These are phyloP conservation scores for Globisporangium abappressorium DNA, from an alignment of 352 stramenopile genomes.

Conservation along the genomic window DNA sequence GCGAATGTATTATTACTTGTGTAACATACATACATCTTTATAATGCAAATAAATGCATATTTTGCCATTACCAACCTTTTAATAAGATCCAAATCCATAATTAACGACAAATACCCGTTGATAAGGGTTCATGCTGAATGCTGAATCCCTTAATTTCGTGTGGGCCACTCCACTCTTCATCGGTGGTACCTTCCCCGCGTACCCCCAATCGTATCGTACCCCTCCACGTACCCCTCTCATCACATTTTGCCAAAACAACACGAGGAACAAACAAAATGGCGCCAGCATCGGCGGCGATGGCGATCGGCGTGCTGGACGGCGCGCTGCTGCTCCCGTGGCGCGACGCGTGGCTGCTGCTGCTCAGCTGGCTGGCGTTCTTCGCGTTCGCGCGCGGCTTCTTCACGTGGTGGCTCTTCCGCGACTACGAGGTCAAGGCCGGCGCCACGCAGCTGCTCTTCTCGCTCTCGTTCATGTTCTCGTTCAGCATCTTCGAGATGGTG, in stretches of 20 bases:
- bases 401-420: slow-evolving; percentile 79
- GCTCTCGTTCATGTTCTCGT: slow-evolving; percentile 67
- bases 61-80: too few relatives aligned
- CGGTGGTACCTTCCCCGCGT: background rate
- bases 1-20: background rate
- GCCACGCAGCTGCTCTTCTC: slow-evolving; percentile 70
- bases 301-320: slow-evolving; percentile 13
- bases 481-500: slow-evolving; percentile 81
- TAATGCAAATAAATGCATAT: too few relatives aligned
- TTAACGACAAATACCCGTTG: too few relatives aligned
- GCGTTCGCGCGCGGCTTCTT: slow-evolving; percentile 79
- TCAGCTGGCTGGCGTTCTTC: slow-evolving; percentile 59
- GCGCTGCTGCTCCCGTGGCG: slow-evolving; percentile 24
- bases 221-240: background rate
- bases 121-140: too few relatives aligned
- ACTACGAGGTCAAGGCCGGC: slow-evolving; percentile 70
- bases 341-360: slow-evolving; percentile 29
- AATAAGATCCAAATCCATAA: too few relatives aligned
- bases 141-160: background rate
- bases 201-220: background rate
- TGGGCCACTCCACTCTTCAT: background rate
- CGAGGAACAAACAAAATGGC: slow-evolving; percentile 1
- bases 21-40: too few relatives aligned
- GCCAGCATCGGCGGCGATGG: background rate
- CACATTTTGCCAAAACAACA: background rate